These are phyloP conservation scores for Coemansia sp. DNA, from an alignment of 371 early-diverging fungal genomes.

Conservation along the genomic window DNA sequence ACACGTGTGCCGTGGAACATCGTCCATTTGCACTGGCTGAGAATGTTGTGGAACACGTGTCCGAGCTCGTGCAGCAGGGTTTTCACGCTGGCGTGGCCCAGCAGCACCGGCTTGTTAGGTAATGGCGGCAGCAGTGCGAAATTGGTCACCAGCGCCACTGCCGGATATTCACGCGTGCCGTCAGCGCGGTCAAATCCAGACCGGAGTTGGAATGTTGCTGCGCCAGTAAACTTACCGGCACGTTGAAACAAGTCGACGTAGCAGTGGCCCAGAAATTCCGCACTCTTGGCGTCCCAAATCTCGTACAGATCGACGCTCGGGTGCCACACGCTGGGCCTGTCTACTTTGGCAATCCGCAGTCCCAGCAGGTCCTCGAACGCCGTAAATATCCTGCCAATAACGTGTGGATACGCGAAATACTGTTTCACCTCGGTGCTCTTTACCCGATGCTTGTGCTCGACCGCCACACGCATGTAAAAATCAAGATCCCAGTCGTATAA, in stretches of 20 bases:
- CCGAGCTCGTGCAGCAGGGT: constrained; percentile 11
- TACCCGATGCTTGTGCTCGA: neutral
- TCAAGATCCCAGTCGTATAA: constrained; percentile 1
- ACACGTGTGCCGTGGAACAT: constrained; percentile 1
- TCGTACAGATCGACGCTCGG: neutral
- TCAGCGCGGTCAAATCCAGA: neutral
- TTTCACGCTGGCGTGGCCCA: constrained; percentile 1
- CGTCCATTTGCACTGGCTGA: constrained; percentile 7
- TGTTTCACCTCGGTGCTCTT: neutral
- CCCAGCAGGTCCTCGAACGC: neutral
- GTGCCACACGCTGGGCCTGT: neutral
- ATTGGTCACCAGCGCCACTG: neutral
- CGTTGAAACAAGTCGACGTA: neutral
- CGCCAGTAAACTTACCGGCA: neutral
- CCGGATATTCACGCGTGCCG: neutral
- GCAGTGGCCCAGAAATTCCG: neutral
- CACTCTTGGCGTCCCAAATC: neutral
- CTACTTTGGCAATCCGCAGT: neutral
- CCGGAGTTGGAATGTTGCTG: neutral
- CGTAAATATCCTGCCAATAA: neutral
- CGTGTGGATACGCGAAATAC: neutral
- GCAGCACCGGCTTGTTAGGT: neutral
- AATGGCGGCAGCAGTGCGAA: neutral
- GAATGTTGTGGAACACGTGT: constrained; percentile 8
- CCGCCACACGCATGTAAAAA: neutral